Percentiles rank a stretch among this genome's conserved stretches.
Conservation (phyloP, 2,329 filamentous ascomycete genomes). For the Colletotrichum lindemuthianum region DNA sequence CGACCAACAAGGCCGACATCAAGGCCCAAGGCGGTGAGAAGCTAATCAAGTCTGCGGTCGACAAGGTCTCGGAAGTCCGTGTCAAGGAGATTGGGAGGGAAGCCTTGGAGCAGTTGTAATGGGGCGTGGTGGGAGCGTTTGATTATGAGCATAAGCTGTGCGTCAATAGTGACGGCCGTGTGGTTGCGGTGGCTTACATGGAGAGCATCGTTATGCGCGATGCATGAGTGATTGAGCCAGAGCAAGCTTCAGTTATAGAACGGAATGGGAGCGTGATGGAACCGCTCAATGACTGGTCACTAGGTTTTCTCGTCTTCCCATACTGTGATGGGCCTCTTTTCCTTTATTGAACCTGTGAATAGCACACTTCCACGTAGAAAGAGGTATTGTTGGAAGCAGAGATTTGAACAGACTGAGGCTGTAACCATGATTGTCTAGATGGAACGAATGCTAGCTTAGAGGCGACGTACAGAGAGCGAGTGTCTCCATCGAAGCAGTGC, state of each 20-base stretch:
- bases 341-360: not conserved
- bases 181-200: constrained; percentile 11
- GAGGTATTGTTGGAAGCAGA: not conserved
- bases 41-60: constrained; percentile 56
- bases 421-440: too few relatives aligned
- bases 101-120: constrained; percentile 50
- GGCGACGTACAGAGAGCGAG: too few relatives aligned
- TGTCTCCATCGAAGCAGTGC: too few relatives aligned
- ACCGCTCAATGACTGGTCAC: constrained; percentile 15
- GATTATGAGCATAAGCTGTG: constrained; percentile 3
- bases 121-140: not conserved
- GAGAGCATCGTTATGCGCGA: not conserved
- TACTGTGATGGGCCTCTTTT: too few relatives aligned
- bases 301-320: not conserved
- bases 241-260: constrained; percentile 16
- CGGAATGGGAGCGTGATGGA: constrained; percentile 24
- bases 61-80: constrained; percentile 56
- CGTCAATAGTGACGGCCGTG: constrained; percentile 15
- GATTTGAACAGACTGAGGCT: not conserved
- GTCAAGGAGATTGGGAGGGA: constrained; percentile 60
- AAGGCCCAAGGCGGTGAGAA: constrained; percentile 52
- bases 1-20: constrained; percentile 60
- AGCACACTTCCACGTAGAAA: not conserved
- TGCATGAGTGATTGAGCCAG: constrained; percentile 13
- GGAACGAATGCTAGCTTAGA: too few relatives aligned